phyloP scores from a whole-genome alignment of 2,329 filamentous ascomycete species.

The Emmonsia crescens region DNA sequence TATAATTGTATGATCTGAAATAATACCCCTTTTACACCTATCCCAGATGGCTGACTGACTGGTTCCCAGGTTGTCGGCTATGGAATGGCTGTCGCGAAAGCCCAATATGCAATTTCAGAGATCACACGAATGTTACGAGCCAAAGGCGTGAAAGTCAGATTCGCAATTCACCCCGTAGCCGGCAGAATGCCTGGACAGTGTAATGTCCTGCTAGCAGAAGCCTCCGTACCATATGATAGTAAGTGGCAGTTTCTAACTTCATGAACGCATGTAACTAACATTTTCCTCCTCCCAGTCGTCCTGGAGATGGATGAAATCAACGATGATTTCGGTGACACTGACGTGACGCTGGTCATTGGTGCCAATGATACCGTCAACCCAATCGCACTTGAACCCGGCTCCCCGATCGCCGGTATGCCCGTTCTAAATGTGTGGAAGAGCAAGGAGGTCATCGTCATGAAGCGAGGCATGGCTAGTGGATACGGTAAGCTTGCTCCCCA shows the following conservation, averaged over 20 bases:
- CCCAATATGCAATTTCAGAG: slow-evolving; percentile 80
- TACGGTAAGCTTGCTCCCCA: slow-evolving; percentile 51
- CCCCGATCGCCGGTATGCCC: slow-evolving; percentile 83
- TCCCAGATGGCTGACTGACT: neutral
- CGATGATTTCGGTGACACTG: slow-evolving; percentile 77
- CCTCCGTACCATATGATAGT: slow-evolving; percentile 76
- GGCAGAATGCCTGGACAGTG: slow-evolving; percentile 90
- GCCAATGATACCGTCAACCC: slow-evolving; percentile 92
- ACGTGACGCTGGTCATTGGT: slow-evolving; percentile 78
- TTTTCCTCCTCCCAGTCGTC: slow-evolving; percentile 42
- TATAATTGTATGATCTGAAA: slow-evolving; percentile 55
- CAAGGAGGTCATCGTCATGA: slow-evolving; percentile 89
- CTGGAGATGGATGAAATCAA: slow-evolving; percentile 96
- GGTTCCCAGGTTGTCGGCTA: slow-evolving; percentile 58
- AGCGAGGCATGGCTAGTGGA: slow-evolving; percentile 76
- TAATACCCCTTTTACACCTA: slow-evolving; percentile 46
- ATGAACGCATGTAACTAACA: slow-evolving; percentile 10
- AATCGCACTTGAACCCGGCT: slow-evolving; percentile 72
- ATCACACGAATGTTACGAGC: slow-evolving; percentile 64
- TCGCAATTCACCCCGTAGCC: slow-evolving; percentile 82
- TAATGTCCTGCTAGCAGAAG: slow-evolving; percentile 81
- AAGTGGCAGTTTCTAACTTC: slow-evolving; percentile 15
- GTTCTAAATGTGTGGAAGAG: slow-evolving; percentile 90
- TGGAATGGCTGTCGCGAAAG: slow-evolving; percentile 89
- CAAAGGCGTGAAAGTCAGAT: slow-evolving; percentile 70